Conservation (phyloP, 2,329 filamentous ascomycete species). For the Ascochyta lentis region DNA sequence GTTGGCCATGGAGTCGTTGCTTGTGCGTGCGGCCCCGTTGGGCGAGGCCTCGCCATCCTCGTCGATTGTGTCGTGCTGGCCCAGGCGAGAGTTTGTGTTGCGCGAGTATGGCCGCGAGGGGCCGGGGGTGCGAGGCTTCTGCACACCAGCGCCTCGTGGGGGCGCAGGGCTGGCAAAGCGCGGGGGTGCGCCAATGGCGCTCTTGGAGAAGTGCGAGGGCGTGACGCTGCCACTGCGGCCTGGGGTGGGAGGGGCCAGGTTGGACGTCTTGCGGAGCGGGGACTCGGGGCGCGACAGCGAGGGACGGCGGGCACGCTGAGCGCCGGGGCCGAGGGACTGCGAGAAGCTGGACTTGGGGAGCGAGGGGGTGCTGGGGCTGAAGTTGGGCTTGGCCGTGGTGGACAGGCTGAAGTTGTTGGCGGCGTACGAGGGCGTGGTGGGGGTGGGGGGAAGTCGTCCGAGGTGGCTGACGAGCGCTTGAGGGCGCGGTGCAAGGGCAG, state of each 20-base stretch:
- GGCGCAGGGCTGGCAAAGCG: slow-evolving; percentile 69
- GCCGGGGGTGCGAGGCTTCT: slow-evolving; percentile 51
- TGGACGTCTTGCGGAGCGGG: slow-evolving; percentile 69
- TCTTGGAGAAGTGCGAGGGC: slow-evolving; percentile 61
- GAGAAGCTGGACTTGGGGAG: slow-evolving; percentile 86
- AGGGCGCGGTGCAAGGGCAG: slow-evolving; percentile 82
- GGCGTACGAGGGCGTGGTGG: slow-evolving; percentile 67
- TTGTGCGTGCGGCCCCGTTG: slow-evolving; percentile 58
- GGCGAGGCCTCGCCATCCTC: slow-evolving; percentile 56
- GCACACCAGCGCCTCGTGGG: slow-evolving; percentile 64
- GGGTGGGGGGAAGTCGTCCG: slow-evolving; percentile 68
- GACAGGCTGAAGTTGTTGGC: slow-evolving; percentile 62
- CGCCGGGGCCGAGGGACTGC: slow-evolving; percentile 79
- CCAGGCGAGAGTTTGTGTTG: slow-evolving; percentile 55
- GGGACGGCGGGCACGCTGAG: slow-evolving; percentile 67
- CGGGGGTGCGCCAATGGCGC: slow-evolving; percentile 59
- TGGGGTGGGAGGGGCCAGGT: slow-evolving; percentile 53
- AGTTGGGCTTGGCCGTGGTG: slow-evolving; percentile 56
- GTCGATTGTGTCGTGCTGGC: slow-evolving; percentile 51
- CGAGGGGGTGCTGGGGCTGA: slow-evolving; percentile 60
- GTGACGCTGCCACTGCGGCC: slow-evolving; percentile 62
- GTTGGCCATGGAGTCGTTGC: slow-evolving; percentile 60
- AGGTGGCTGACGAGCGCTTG: slow-evolving; percentile 67
- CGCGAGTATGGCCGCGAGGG: slow-evolving; percentile 55
- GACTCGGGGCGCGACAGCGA: slow-evolving; percentile 90